Conservation (phyloP, 202 grass and related monocot genomes). For the Eragrostis tef region DNA sequence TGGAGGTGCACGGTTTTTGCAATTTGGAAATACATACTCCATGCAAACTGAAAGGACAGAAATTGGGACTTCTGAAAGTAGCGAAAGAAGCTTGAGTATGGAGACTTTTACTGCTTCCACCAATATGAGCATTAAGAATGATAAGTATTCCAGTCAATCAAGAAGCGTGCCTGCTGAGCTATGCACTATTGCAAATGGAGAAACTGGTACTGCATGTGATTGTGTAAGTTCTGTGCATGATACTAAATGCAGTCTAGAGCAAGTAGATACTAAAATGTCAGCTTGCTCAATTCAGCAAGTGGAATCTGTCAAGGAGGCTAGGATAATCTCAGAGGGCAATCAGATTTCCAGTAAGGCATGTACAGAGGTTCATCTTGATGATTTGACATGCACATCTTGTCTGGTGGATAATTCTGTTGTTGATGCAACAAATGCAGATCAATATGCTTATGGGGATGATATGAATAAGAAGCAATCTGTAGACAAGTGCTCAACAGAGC, state of each 20-base stretch:
- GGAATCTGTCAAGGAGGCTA: constrained; percentile 44
- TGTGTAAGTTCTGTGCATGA: constrained; percentile 44
- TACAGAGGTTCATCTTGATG: constrained; percentile 48
- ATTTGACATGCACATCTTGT: constrained; percentile 38
- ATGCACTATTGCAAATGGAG: constrained; percentile 43
- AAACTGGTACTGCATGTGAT: constrained; percentile 4
- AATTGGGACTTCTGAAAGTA: constrained; percentile 13
- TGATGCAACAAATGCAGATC: constrained; percentile 47
- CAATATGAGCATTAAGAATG: constrained; percentile 13
- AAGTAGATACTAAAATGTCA: constrained; percentile 41
- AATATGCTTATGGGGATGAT: constrained; percentile 40
- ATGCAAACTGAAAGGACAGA: constrained; percentile 36
- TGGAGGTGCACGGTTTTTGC: constrained; percentile 40
- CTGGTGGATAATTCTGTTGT: constrained; percentile 36
- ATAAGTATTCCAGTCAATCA: constrained; percentile 45
- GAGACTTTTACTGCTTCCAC: constrained; percentile 23
- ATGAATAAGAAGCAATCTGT: constrained; percentile 43
- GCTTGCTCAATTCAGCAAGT: constrained; percentile 44
- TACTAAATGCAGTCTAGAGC: constrained; percentile 28
- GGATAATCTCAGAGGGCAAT: constrained; percentile 49
- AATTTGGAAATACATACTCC: constrained; percentile 35
- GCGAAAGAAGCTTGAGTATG: constrained; percentile 27
- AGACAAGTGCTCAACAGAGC: constrained; percentile 21
- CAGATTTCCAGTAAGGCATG: constrained; percentile 45
- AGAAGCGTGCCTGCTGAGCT: constrained; percentile 44